Conservation (phyloP, 164 flowering plant genomes). For the Platanus orientalis region DNA sequence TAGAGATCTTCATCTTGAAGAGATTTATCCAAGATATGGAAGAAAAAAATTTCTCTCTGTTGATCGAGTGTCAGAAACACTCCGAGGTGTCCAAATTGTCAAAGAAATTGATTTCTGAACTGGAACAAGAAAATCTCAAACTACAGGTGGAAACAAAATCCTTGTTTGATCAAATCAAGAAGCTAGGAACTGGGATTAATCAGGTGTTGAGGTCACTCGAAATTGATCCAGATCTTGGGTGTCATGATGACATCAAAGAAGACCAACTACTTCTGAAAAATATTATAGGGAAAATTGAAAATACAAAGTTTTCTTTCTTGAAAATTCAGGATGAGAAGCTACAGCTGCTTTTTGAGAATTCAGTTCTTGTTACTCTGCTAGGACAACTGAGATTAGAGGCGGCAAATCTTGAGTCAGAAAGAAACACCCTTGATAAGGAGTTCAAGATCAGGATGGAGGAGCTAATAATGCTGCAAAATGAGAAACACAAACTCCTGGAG, state of each 20-base stretch:
- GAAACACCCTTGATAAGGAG: too few species aligned
- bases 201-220: conserved; percentile 45
- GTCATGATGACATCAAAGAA: conserved; percentile 22
- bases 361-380: too few species aligned
- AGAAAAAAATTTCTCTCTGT: conserved; percentile 48
- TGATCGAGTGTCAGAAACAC: too few species aligned
- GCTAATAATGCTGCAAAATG: conserved; percentile 34
- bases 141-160: conserved; percentile 70
- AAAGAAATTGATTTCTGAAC: too few species aligned
- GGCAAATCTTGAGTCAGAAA: conserved; percentile 36
- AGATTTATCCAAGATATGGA: conserved; percentile 62
- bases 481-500: conserved; percentile 46
- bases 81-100: conserved; percentile 52
- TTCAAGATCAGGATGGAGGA: too few species aligned
- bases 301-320: too few species aligned
- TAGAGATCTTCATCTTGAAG: conserved; percentile 68
- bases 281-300: too few species aligned
- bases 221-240: too few species aligned
- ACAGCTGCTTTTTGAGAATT: conserved; percentile 58
- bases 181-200: conserved; percentile 43
- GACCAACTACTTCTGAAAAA: conserved; percentile 31
- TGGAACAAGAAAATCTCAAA: conserved; percentile 64
- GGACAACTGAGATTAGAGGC: conserved; percentile 42
- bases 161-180: conserved; percentile 58
- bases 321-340: conserved; percentile 71